phyloP scores from a whole-genome alignment of 176 grass and related monocot genomes.

The Oryza glumipatula region DNA sequence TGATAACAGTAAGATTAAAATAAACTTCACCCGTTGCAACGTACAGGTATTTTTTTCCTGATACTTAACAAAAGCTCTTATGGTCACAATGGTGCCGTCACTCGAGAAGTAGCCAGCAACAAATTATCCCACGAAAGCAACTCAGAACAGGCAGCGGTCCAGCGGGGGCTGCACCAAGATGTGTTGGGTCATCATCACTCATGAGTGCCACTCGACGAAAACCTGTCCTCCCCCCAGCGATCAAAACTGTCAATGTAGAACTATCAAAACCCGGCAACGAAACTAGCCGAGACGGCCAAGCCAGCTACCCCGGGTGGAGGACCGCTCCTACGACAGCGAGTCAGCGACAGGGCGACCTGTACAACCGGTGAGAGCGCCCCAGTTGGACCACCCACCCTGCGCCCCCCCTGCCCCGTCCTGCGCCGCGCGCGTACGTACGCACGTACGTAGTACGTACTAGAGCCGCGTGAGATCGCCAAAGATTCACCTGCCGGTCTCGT shows the following conservation, averaged over 20 bases:
- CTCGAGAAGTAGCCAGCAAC: too few species aligned
- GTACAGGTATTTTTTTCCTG: fast-evolving
- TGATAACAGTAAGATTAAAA: too few species aligned
- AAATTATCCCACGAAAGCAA: background rate
- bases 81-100: too few species aligned
- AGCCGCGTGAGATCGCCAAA: background rate
- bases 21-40: too few species aligned
- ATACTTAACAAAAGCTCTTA: too few species aligned
- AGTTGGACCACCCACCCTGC: background rate
- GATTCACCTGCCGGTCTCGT: background rate
- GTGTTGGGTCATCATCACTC: too few species aligned
- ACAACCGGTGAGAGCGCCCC: background rate
- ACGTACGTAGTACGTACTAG: background rate
- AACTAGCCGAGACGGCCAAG: background rate
- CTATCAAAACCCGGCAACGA: too few species aligned
- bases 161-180: too few species aligned
- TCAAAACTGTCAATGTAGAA: background rate
- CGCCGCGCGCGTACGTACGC: background rate
- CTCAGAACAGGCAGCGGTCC: background rate
- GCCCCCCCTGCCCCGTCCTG: background rate
- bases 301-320: background rate
- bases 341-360: background rate
- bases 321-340: background rate
- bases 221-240: background rate
- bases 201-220: background rate